Conservation (phyloP, 495 filamentous ascomycete genomes). For the Penicillium antarcticum region DNA sequence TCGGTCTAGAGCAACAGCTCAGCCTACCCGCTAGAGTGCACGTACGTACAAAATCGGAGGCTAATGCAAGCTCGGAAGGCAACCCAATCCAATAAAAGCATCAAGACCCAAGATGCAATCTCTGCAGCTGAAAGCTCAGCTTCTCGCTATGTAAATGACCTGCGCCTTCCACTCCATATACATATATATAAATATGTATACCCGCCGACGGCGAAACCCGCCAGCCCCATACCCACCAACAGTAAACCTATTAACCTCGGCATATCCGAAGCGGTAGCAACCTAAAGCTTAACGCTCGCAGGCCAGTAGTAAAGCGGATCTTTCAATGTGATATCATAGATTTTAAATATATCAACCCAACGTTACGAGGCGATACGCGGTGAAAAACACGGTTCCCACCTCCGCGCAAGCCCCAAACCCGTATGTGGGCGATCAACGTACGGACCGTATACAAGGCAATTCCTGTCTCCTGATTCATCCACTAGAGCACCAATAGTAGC, state of each 20-base stretch:
- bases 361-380: background rate
- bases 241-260: background rate
- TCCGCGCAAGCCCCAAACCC: background rate
- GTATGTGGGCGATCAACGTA: background rate
- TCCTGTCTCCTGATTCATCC: background rate
- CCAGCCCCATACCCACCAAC: background rate
- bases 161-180: no score
- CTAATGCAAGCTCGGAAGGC: background rate
- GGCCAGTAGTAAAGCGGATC: no score
- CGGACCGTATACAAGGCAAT: background rate
- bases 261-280: background rate
- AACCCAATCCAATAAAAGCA: background rate
- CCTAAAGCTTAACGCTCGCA: no score
- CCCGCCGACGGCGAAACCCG: no score
- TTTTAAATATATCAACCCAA: no score
- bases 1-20: background rate
- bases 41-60: background rate
- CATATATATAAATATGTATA: no score
- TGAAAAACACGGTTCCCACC: background rate
- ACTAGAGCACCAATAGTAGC: background rate
- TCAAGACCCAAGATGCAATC: background rate
- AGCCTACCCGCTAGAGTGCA: background rate
- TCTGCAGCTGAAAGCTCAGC: background rate
- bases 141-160: no score
- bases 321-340: no score